Percentiles rank a stretch among this genome's conserved stretches.
phyloP scores from a whole-genome alignment of 2,329 filamentous ascomycete genomes.

The Cladophialophora yegresii region DNA sequence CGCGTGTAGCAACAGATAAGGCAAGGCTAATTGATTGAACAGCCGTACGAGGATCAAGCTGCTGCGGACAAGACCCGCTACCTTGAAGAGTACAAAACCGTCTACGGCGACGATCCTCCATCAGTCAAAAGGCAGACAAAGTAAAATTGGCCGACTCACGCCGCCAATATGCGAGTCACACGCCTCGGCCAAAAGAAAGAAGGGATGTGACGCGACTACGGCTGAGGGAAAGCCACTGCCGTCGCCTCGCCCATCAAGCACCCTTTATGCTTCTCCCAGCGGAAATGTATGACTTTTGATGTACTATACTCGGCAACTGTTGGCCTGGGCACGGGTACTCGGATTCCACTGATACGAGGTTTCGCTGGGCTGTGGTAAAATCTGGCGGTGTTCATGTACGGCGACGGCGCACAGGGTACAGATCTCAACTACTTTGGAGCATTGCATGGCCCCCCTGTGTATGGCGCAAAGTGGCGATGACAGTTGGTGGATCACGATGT shows the following conservation, averaged over 20 bases:
- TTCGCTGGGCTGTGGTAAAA: background rate
- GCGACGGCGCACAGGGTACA: background rate
- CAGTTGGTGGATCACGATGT: background rate
- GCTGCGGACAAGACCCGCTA: constrained; percentile 42
- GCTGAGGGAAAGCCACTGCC: background rate
- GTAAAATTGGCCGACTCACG: background rate
- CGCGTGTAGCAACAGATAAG: background rate
- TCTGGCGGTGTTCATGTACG: background rate
- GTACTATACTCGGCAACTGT: background rate
- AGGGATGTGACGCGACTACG: background rate
- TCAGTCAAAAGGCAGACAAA: background rate
- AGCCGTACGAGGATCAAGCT: constrained; percentile 39
- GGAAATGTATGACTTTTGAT: background rate
- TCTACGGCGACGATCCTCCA: constrained; percentile 41
- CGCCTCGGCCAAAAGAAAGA: background rate
- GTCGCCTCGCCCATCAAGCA: background rate
- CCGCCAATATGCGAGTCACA: background rate
- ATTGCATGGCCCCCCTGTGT: background rate
- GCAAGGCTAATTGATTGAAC: constrained; percentile 17
- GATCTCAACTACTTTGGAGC: background rate
- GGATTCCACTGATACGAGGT: background rate
- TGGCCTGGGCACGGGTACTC: background rate
- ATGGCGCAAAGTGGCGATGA: background rate
- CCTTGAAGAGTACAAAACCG: constrained; percentile 41
- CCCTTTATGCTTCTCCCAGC: background rate